These are phyloP conservation scores for Yarrowia hollandica DNA, from an alignment of 805 yeast species.

Conservation along the genomic window DNA sequence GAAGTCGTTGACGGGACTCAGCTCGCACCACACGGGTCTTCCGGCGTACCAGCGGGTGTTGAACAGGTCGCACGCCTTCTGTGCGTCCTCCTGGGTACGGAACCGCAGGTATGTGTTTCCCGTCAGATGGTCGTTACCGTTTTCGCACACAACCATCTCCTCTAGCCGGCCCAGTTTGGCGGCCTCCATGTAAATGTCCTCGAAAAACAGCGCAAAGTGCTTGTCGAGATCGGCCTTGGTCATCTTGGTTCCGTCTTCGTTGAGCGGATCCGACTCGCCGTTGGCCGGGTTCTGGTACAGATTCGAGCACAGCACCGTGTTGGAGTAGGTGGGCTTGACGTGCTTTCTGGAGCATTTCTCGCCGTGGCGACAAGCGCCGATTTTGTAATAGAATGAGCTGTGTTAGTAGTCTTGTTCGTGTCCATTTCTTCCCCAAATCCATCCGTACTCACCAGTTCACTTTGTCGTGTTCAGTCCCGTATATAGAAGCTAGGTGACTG, in stretches of 20 bases:
- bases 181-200: slow-evolving; percentile 69
- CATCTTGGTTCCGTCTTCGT: slow-evolving; percentile 33
- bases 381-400: slow-evolving; percentile 62
- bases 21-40: slow-evolving; percentile 75
- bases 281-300: slow-evolving; percentile 61
- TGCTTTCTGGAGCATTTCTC: slow-evolving; percentile 76
- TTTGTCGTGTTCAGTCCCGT: slow-evolving; percentile 42
- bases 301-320: slow-evolving; percentile 64
- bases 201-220: slow-evolving; percentile 61
- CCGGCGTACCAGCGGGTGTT: slow-evolving; percentile 81
- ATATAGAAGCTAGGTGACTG: slow-evolving; percentile 40
- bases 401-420: slow-evolving; percentile 19
- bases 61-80: slow-evolving; percentile 57
- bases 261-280: slow-evolving; percentile 29
- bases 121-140: slow-evolving; percentile 68
- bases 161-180: slow-evolving; percentile 54
- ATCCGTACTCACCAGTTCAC: slow-evolving; percentile 40
- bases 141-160: slow-evolving; percentile 75
- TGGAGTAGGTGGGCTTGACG: slow-evolving; percentile 62
- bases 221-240: slow-evolving; percentile 45
- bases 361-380: slow-evolving; percentile 94
- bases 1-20: slow-evolving; percentile 71
- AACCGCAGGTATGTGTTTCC: slow-evolving; percentile 84
- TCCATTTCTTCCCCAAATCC: too few species aligned
- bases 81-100: slow-evolving; percentile 56